Percentiles rank a stretch among this genome's conserved stretches.
These are phyloP conservation scores for Hymenochaete sp. DNA, from an alignment of 1,284 basidiomycete genomes.

Conservation along the genomic window DNA sequence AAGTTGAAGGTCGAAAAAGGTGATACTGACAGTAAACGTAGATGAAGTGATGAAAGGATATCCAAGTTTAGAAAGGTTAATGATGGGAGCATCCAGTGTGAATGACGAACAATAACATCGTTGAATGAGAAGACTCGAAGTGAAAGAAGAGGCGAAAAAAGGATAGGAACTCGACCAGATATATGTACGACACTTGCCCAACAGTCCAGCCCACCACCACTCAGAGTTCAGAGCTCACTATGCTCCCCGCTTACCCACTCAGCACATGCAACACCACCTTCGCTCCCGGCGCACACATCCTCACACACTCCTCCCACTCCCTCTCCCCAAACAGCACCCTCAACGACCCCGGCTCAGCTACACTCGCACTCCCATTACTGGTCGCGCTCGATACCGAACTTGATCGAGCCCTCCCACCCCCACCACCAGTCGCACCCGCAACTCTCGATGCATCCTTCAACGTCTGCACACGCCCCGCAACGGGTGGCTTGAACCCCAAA, in stretches of 20 bases:
- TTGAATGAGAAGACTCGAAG: no score
- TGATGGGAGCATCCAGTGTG: no score
- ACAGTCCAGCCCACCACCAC: no score
- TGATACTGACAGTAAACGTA: no score
- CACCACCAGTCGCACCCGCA: no score
- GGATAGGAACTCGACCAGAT: neutral
- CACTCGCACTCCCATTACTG: slow-evolving; percentile 2
- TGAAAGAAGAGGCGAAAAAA: neutral
- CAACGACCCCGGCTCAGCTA: neutral
- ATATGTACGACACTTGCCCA: no score
- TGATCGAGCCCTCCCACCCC: slow-evolving; percentile 25
- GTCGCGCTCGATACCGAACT: slow-evolving; percentile 31
- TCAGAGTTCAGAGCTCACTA: neutral
- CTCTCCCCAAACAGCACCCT: slow-evolving; percentile 10
- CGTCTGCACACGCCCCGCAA: slow-evolving; percentile 6
- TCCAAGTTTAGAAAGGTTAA: no score
- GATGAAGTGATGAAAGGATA: no score
- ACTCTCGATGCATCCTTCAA: slow-evolving; percentile 17
- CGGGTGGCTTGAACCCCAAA: slow-evolving; percentile 34
- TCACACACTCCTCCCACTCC: slow-evolving; percentile 34
- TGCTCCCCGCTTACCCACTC: no score
- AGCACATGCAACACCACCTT: slow-evolving; percentile 28
- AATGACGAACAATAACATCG: no score
- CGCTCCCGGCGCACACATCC: slow-evolving; percentile 19
- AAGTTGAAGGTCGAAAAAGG: no score